Percentiles rank a stretch among this genome's conserved stretches.
Evolutionary conservation across 768 basidiomycete genomes (phyloP).

Genomic region (Chiua virens): DNA sequence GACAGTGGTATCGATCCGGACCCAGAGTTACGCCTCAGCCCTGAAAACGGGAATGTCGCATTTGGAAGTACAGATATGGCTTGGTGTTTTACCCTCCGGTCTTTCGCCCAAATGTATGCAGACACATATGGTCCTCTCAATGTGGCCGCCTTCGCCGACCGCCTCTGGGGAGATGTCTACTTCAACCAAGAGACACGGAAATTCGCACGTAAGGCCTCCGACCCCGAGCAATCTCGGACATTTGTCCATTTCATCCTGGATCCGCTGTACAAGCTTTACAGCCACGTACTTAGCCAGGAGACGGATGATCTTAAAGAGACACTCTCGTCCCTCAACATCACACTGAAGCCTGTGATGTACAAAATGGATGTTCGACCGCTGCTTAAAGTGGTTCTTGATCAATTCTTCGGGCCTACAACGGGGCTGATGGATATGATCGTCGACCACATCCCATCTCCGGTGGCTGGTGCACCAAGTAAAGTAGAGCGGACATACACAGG

Average conservation of each 20-base stretch:
- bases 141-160: slow-evolving; percentile 79
- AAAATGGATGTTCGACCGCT: slow-evolving; percentile 98
- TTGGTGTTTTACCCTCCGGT: slow-evolving; percentile 94
- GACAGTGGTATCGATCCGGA: slow-evolving; percentile 80
- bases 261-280: slow-evolving; percentile 96
- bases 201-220: slow-evolving; percentile 83
- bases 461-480: slow-evolving; percentile 58
- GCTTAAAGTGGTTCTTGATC: slow-evolving; percentile 88
- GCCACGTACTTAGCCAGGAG: slow-evolving; percentile 91
- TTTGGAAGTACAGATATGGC: slow-evolving; percentile 97
- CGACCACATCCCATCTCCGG: slow-evolving; percentile 85
- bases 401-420: slow-evolving; percentile 91
- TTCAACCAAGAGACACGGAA: slow-evolving; percentile 83
- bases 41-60: slow-evolving; percentile 94
- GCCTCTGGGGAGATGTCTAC: slow-evolving; percentile 98
- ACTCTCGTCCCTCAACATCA: slow-evolving; percentile 72
- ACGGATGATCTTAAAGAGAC: slow-evolving; percentile 85
- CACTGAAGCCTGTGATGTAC: slow-evolving; percentile 89
- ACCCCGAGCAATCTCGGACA: slow-evolving; percentile 70
- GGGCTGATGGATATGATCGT: slow-evolving; percentile 93
- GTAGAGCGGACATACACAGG: slow-evolving; percentile 87
- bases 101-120: slow-evolving; percentile 96
- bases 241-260: slow-evolving; percentile 97
- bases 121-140: slow-evolving; percentile 88
- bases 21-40: slow-evolving; percentile 84